phyloP scores from a whole-genome alignment of 768 basidiomycete genomes.

The Hypsizygus marmoreus region DNA sequence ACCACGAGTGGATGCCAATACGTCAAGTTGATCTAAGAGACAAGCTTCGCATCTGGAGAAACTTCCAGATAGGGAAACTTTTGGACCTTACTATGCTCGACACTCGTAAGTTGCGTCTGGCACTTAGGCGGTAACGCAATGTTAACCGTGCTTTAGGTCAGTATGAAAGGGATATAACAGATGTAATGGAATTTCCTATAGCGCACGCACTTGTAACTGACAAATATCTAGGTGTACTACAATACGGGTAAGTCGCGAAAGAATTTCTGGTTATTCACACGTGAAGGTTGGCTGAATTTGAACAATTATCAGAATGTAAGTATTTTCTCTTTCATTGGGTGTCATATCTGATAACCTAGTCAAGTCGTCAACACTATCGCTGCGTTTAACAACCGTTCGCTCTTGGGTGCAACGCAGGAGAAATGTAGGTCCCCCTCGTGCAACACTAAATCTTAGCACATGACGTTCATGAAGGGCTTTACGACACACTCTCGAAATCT shows the following conservation, averaged over 20 bases:
- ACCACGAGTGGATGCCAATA: slow-evolving; percentile 67
- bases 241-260: slow-evolving; percentile 43
- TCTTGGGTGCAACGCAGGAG: slow-evolving; percentile 59
- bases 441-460: neutral
- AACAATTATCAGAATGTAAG: slow-evolving; percentile 5
- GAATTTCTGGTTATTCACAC: neutral
- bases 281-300: neutral
- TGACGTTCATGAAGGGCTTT: slow-evolving; percentile 41
- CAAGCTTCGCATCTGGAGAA: slow-evolving; percentile 61
- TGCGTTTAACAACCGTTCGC: slow-evolving; percentile 43
- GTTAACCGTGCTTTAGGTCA: slow-evolving; percentile 32
- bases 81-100: slow-evolving; percentile 64
- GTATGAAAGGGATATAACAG: slow-evolving; percentile 60
- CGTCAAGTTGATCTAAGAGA: slow-evolving; percentile 56
- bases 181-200: slow-evolving; percentile 30
- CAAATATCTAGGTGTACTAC: slow-evolving; percentile 40
- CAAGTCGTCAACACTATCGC: slow-evolving; percentile 47
- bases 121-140: too few species aligned
- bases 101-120: slow-evolving; percentile 40
- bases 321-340: slow-evolving; percentile 5
- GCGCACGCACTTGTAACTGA: neutral
- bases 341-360: slow-evolving; percentile 12
- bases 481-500: slow-evolving; percentile 45
- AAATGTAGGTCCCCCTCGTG: slow-evolving; percentile 38
- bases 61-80: slow-evolving; percentile 66